These are phyloP conservation scores for Telopea speciosissima DNA, from an alignment of 177 flowering plant genomes.

Conservation along the genomic window DNA sequence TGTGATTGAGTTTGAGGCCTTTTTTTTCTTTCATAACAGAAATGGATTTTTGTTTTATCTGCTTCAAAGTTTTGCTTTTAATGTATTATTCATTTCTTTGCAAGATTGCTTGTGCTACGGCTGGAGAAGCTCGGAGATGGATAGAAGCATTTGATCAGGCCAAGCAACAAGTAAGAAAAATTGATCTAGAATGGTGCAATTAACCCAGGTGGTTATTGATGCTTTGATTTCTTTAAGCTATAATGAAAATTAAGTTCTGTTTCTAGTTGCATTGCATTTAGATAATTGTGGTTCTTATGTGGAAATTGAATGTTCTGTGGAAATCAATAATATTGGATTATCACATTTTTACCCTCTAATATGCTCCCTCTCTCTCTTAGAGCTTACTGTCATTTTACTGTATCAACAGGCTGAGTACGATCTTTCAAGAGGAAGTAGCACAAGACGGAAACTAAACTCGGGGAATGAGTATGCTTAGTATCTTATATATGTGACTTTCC, in stretches of 20 bases:
- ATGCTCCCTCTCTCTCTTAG: background rate
- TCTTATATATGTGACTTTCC: background rate
- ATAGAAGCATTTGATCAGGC: slow-evolving; percentile 97
- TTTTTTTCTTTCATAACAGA: background rate
- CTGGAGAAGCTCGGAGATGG: slow-evolving; percentile 88
- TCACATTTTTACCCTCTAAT: background rate
- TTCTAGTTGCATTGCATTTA: background rate
- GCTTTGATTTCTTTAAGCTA: background rate
- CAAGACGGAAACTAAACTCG: slow-evolving; percentile 52
- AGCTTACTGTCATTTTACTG: background rate
- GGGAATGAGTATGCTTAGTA: slow-evolving; percentile 58
- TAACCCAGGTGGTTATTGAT: background rate
- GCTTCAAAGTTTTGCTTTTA: background rate
- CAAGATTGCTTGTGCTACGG: slow-evolving; percentile 85
- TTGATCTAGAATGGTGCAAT: background rate
- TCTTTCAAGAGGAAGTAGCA: slow-evolving; percentile 51
- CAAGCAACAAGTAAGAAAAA: slow-evolving; percentile 64
- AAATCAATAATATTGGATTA: background rate
- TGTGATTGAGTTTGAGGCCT: background rate
- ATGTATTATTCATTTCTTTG: slow-evolving; percentile 13
- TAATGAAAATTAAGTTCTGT: background rate
- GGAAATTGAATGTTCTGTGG: background rate
- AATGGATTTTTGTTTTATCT: background rate
- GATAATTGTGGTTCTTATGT: background rate
- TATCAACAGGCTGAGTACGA: slow-evolving; percentile 64